Conservation (phyloP, 495 filamentous ascomycete species). For the Penicillium subrubescens region DNA sequence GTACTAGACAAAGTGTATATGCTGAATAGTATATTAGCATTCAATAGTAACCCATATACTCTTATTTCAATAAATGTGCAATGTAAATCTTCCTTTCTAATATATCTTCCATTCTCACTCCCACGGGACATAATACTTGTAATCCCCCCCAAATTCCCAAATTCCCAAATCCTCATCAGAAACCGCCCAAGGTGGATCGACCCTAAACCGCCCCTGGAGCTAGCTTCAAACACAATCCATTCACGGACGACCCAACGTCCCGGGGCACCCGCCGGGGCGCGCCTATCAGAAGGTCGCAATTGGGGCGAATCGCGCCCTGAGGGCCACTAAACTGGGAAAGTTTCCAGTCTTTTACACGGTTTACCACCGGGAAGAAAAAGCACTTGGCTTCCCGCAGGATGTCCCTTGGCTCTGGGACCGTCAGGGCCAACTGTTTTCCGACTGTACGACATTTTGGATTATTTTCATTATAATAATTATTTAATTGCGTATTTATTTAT, state of each 20-base stretch:
- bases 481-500: not conserved
- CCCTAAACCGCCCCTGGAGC: slow-evolving; percentile 31
- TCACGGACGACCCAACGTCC: slow-evolving; percentile 35
- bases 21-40: not conserved
- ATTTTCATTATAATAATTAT: not conserved
- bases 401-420: slow-evolving; percentile 33
- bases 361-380: slow-evolving; percentile 18
- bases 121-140: not conserved
- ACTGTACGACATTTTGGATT: slow-evolving; percentile 7
- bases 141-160: not conserved
- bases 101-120: not conserved
- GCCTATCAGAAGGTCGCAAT: slow-evolving; percentile 26
- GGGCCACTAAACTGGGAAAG: not conserved
- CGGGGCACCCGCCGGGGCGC: slow-evolving; percentile 23
- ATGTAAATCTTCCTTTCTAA: not conserved
- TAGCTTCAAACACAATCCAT: slow-evolving; percentile 36
- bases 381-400: slow-evolving; percentile 19
- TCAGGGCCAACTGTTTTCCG: slow-evolving; percentile 28
- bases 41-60: not conserved
- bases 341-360: slow-evolving; percentile 6
- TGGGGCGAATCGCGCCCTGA: slow-evolving; percentile 6
- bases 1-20: not conserved
- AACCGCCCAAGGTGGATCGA: slow-evolving; percentile 15
- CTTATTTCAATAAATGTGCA: not conserved
- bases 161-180: not conserved